phyloP scores from a whole-genome alignment of 805 yeast genomes.

The Maudiozyma barnettii region DNA sequence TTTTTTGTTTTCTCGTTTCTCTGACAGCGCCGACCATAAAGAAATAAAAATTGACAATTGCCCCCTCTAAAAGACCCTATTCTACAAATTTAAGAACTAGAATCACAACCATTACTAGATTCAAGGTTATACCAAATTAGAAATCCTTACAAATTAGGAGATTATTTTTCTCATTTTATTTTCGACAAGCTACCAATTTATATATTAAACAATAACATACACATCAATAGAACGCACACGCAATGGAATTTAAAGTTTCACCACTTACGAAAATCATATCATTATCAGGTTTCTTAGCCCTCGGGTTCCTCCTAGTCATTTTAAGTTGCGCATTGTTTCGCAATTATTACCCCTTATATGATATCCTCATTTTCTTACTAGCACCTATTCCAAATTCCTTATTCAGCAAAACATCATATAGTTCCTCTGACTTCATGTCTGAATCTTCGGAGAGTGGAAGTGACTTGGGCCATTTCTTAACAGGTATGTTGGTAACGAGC shows the following conservation, averaged over 20 bases:
- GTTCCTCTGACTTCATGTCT: slow-evolving; percentile 52
- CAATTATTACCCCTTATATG: slow-evolving; percentile 84
- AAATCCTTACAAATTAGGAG: too few relatives aligned
- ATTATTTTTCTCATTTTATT: too few relatives aligned
- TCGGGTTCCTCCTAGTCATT: slow-evolving; percentile 82
- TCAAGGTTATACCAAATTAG: too few relatives aligned
- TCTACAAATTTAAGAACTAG: not conserved
- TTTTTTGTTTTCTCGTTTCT: too few relatives aligned
- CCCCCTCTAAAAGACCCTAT: not conserved
- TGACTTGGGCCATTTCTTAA: slow-evolving; percentile 70
- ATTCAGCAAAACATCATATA: slow-evolving; percentile 37
- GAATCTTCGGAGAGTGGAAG: slow-evolving; percentile 43
- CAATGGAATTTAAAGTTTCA: slow-evolving; percentile 26
- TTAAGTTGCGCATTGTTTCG: slow-evolving; percentile 81
- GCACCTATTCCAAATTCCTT: slow-evolving; percentile 68
- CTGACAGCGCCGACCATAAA: too few relatives aligned
- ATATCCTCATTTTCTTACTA: slow-evolving; percentile 51
- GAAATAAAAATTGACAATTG: too few relatives aligned
- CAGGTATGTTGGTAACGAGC: slow-evolving; percentile 67
- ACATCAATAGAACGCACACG: not conserved
- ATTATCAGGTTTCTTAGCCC: slow-evolving; percentile 50
- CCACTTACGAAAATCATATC: slow-evolving; percentile 29
- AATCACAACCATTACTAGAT: too few relatives aligned
- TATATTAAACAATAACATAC: not conserved
- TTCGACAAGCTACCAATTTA: too few relatives aligned